Conservation (phyloP, 2,329 filamentous ascomycete species). For the Fusarium tanahbumbuense region DNA sequence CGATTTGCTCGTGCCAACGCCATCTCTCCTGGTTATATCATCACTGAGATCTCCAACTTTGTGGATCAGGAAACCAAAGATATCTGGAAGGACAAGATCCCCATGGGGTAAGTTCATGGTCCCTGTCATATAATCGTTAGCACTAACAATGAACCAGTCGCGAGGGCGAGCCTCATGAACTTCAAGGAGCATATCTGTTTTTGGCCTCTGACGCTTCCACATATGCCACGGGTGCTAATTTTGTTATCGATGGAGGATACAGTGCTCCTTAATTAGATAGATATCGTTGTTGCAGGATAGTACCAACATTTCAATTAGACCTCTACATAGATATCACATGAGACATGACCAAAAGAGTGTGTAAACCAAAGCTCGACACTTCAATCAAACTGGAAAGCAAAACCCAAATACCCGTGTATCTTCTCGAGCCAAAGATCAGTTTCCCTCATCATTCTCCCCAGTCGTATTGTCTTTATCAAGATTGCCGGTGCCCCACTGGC, state of each 20-base stretch:
- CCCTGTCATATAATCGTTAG: not conserved
- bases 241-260: constrained; percentile 49
- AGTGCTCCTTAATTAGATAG: constrained; percentile 37
- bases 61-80: constrained; percentile 44
- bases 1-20: constrained; percentile 68
- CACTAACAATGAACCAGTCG: constrained; percentile 37
- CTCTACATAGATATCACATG: not conserved
- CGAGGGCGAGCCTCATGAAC: constrained; percentile 45
- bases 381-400: not conserved
- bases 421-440: not conserved
- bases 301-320: not conserved
- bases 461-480: not conserved
- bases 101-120: constrained; percentile 36
- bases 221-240: constrained; percentile 50
- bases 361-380: not conserved
- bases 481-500: not conserved
- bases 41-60: constrained; percentile 46
- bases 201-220: constrained; percentile 50
- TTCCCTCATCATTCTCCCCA: not conserved
- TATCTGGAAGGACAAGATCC: constrained; percentile 46
- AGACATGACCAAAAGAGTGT: not conserved
- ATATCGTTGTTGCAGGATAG: not conserved
- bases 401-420: not conserved
- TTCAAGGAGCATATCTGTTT: constrained; percentile 44
- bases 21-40: constrained; percentile 56